Evolutionary conservation across 2,329 filamentous ascomycete genomes (phyloP).

Genomic region (Xylariales sp.): DNA sequence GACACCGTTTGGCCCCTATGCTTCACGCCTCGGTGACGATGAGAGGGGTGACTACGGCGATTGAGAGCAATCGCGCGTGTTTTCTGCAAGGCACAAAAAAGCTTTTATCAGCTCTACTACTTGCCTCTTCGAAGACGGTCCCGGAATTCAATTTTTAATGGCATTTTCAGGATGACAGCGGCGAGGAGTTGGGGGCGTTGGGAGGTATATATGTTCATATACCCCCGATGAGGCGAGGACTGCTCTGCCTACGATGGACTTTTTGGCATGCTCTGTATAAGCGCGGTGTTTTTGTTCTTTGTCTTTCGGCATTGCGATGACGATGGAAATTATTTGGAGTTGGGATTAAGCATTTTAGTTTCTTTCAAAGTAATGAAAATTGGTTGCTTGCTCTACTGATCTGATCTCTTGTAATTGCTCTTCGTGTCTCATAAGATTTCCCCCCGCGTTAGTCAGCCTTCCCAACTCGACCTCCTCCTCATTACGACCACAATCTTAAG

Average conservation of each 20-base stretch:
- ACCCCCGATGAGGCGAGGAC: not conserved
- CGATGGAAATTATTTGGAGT: not conserved
- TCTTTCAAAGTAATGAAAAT: not conserved
- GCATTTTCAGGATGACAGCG: conserved; percentile 6
- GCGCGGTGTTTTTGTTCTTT: conserved; percentile 1
- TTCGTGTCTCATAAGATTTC: too few relatives aligned
- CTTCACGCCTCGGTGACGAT: conserved; percentile 27
- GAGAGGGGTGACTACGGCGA: not conserved
- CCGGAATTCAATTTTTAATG: not conserved
- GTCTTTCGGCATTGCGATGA: conserved; percentile 1
- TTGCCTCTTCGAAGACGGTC: not conserved
- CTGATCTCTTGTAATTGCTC: too few relatives aligned
- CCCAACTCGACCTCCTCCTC: too few relatives aligned
- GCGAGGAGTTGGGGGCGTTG: conserved; percentile 18
- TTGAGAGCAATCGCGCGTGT: not conserved
- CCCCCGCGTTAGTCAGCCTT: too few relatives aligned
- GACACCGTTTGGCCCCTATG: conserved; percentile 20
- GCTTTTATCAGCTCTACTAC: not conserved
- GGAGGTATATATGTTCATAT: not conserved
- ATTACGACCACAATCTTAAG: too few relatives aligned
- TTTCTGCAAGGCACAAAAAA: not conserved
- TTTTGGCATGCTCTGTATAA: conserved; percentile 6
- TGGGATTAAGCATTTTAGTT: not conserved
- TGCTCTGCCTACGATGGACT: not conserved
- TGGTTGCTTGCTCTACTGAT: not conserved